A percentile compares a stretch with the other conserved stretches of the same genome.
Evolutionary conservation across 441 rosid genomes (phyloP).

Genomic region (Euphorbia corollata): DNA sequence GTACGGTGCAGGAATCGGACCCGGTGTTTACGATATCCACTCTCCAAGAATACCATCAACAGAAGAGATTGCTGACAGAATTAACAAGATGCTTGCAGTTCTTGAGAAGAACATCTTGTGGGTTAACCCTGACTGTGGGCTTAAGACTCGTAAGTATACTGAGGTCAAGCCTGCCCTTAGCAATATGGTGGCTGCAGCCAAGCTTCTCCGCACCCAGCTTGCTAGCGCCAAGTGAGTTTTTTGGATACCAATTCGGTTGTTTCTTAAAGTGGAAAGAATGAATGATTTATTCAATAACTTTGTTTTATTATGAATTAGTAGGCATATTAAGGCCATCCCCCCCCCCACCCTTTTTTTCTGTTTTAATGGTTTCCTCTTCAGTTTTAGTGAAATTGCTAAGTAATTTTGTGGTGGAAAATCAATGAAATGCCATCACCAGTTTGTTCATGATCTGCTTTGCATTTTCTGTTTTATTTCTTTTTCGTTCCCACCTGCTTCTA

Average conservation of each 20-base stretch:
- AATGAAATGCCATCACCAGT: constrained; percentile 18
- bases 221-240: constrained; percentile 68
- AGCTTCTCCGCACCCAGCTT: constrained; percentile 81
- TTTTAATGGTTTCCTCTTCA: constrained; percentile 6
- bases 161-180: constrained; percentile 90
- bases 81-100: constrained; percentile 95
- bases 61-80: constrained; percentile 84
- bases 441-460: constrained; percentile 13
- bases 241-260: background rate
- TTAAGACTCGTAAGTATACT: constrained; percentile 82
- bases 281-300: constrained; percentile 23
- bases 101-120: constrained; percentile 85
- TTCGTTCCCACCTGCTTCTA: too few species aligned
- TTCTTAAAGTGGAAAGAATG: constrained; percentile 1
- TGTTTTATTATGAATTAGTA: constrained; percentile 14
- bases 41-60: constrained; percentile 89
- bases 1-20: constrained; percentile 96
- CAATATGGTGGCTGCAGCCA: constrained; percentile 90
- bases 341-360: too few species aligned
- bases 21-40: constrained; percentile 94
- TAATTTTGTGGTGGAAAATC: constrained; percentile 12
- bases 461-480: background rate
- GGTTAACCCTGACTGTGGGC: constrained; percentile 98
- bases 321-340: constrained; percentile 9
- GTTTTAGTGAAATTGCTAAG: constrained; percentile 2